Evolutionary conservation across 2,329 filamentous ascomycete genomes (phyloP), one percentile per base, ranked within the genome.

Genomic region (Trichophyton verrucosum): DNA sequence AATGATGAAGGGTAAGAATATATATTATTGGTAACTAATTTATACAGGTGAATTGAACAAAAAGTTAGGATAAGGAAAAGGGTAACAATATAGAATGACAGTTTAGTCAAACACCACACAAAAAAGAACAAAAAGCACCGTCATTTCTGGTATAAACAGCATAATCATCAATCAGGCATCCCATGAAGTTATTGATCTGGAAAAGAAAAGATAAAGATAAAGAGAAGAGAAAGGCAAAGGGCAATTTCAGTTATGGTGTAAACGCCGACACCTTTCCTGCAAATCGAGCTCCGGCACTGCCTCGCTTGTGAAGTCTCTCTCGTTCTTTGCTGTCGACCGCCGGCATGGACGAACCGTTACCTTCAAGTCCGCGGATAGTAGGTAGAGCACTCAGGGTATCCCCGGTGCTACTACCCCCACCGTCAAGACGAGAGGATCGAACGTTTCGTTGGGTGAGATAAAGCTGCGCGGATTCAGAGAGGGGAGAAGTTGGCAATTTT

Each of bases 381-480:
- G 88, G 84, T 42, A 90, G 74, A 0, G 86, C 82, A 0, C 82
- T 79, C 1, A 88, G 72, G 7, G 80, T 82, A 69, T 90, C 88
- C n/a, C 67, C 67, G 7, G 66, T 64, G 22, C 69, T 66, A 13
- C 69, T 66, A n/a, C 42, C 47, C 20, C 36, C 58, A 24, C 20
- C 27, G 3, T 53, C 61, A 8, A 44, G 57, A 20, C 64, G 81
- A 76, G 60, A 80, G 76, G 62, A 64, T 58, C 72, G 67, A 6
- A 75, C 71, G 3, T 76, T 77, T 60, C 85, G 96, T 75, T 91
- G 85, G 65, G 95, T 91, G 56, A 97, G 78, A 68, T 96, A 99
- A 38, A 88, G 74, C 69, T 88, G 86, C 1, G 94, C 92, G 55
- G 86, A 86, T 8, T 83, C 80, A 63, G 89, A 91, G 9, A 99